These are phyloP conservation scores for Ophiostoma ulmi DNA, from an alignment of 2,329 filamentous ascomycete genomes.

Conservation along the genomic window DNA sequence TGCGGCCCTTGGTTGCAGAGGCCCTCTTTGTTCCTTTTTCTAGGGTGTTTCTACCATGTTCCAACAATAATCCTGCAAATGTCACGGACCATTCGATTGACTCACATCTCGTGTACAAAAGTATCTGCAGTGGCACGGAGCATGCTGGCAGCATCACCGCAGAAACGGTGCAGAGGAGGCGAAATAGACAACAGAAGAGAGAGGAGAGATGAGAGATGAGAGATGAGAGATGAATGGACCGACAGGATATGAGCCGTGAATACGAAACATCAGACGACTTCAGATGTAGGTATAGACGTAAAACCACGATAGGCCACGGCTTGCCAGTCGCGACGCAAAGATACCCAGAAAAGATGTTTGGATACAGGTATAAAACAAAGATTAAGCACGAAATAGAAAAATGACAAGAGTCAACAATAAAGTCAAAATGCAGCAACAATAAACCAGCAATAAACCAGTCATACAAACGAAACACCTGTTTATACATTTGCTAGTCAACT, in stretches of 20 bases:
- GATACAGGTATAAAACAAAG: no score
- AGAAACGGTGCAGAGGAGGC: constrained; percentile 9
- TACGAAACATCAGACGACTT: no score
- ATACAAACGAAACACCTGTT: neutral
- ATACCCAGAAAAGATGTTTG: no score
- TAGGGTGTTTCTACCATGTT: neutral
- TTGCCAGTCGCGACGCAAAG: no score
- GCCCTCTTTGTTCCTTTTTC: neutral
- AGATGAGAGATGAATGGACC: no score
- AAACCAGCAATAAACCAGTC: neutral
- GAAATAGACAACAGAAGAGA: neutral
- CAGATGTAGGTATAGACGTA: no score
- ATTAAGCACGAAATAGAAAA: no score
- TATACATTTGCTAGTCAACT: neutral
- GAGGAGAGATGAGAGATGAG: no score
- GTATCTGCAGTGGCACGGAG: neutral
- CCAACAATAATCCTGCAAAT: neutral
- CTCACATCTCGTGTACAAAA: constrained; percentile 13
- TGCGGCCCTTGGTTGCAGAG: neutral
- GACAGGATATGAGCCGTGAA: no score
- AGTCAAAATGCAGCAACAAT: neutral
- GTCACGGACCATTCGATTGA: constrained; percentile 9
- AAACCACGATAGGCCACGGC: no score
- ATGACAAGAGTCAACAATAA: neutral
- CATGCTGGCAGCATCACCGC: constrained; percentile 12